Evolutionary conservation across 2,329 filamentous ascomycete genomes (phyloP).

Genomic region (Ophiostoma perfectum): DNA sequence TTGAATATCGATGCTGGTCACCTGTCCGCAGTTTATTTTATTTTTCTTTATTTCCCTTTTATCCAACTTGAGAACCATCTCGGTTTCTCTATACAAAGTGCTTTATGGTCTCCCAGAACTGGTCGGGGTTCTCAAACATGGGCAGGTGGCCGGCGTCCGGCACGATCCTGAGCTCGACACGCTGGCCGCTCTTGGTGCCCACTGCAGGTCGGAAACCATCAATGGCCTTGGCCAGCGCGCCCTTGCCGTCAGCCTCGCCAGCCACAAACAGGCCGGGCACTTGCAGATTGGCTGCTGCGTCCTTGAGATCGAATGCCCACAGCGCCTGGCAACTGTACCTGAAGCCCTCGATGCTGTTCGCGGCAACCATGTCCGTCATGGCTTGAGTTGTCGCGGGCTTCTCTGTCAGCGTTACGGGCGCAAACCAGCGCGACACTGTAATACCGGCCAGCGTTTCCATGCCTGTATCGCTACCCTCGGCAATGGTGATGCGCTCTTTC

Average conservation of each 20-base stretch:
- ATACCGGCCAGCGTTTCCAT: slow-evolving; percentile 61
- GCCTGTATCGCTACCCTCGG: slow-evolving; percentile 49
- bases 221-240: slow-evolving; percentile 72
- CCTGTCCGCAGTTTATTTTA: no score
- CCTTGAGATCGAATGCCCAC: slow-evolving; percentile 64
- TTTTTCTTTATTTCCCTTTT: no score
- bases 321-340: slow-evolving; percentile 62
- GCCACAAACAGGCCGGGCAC: slow-evolving; percentile 65
- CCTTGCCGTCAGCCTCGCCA: slow-evolving; percentile 64
- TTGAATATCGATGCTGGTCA: no score
- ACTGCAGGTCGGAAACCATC: slow-evolving; percentile 60
- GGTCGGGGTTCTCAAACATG: slow-evolving; percentile 65
- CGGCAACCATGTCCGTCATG: slow-evolving; percentile 63
- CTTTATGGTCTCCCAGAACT: slow-evolving; percentile 39
- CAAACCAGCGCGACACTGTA: slow-evolving; percentile 77
- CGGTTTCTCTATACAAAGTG: slow-evolving; percentile 22
- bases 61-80: not conserved
- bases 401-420: slow-evolving; percentile 45
- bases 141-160: slow-evolving; percentile 72
- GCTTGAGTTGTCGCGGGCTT: slow-evolving; percentile 45
- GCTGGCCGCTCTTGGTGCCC: slow-evolving; percentile 42
- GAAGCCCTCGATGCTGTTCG: slow-evolving; percentile 67
- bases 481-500: slow-evolving; percentile 67
- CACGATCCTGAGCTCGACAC: slow-evolving; percentile 57
- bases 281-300: slow-evolving; percentile 47